These are phyloP conservation scores for Phaffomyces thermotolerans DNA, from an alignment of 805 yeast species.

Conservation along the genomic window DNA sequence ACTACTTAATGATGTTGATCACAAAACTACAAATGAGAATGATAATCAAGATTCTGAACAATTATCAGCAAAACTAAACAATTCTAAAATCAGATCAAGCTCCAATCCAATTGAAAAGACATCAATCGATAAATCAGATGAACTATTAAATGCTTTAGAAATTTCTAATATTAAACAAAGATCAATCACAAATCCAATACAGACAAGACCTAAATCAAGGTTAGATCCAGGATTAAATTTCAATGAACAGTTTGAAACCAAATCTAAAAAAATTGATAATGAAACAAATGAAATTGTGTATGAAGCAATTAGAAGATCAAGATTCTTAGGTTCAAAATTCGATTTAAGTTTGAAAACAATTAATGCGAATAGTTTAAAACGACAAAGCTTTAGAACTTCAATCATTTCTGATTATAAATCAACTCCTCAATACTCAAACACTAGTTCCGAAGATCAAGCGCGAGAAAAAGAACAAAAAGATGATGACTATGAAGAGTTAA, in stretches of 20 bases:
- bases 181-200: slow-evolving; percentile 29
- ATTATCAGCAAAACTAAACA: slow-evolving; percentile 1
- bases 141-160: slow-evolving; percentile 20
- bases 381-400: slow-evolving; percentile 8
- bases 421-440: slow-evolving; percentile 12
- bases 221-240: slow-evolving; percentile 36
- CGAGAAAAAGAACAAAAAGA: not conserved
- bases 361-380: no score
- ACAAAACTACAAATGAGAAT: slow-evolving; percentile 7
- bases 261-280: slow-evolving; percentile 13
- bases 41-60: slow-evolving; percentile 2
- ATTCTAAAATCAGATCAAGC: slow-evolving; percentile 27
- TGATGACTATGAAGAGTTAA: slow-evolving; percentile 6
- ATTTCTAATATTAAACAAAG: slow-evolving; percentile 28
- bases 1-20: slow-evolving; percentile 12
- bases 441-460: slow-evolving; percentile 7
- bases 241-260: slow-evolving; percentile 10
- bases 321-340: slow-evolving; percentile 35
- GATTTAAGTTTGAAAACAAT: slow-evolving; percentile 26
- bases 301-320: slow-evolving; percentile 38
- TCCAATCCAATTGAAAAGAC: slow-evolving; percentile 27
- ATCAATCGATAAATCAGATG: slow-evolving; percentile 10
- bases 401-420: slow-evolving; percentile 11
- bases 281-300: slow-evolving; percentile 26
- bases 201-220: slow-evolving; percentile 36